These are phyloP conservation scores for Penicillium verhagenii DNA, from an alignment of 495 filamentous ascomycete genomes.

Conservation along the genomic window DNA sequence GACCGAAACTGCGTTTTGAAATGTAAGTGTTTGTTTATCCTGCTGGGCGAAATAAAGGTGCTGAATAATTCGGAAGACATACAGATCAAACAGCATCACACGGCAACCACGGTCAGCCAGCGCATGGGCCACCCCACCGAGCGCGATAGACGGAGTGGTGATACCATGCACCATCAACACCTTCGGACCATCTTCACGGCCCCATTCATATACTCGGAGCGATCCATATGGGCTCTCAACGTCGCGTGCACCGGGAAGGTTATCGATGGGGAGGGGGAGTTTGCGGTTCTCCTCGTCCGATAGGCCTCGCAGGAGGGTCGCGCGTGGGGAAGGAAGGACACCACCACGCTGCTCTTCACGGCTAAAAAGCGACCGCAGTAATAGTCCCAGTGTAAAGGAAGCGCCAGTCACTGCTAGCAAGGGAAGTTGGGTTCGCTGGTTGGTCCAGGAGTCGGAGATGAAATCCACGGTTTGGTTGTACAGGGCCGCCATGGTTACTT, in stretches of 20 bases:
- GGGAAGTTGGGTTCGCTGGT: constrained; percentile 39
- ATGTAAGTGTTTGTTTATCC: background rate
- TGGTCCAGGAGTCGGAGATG: constrained; percentile 38
- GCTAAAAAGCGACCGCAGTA: constrained; percentile 37
- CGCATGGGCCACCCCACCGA: constrained; percentile 64
- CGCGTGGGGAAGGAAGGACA: constrained; percentile 47
- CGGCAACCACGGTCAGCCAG: constrained; percentile 74
- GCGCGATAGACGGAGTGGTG: constrained; percentile 73
- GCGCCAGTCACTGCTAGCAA: constrained; percentile 42
- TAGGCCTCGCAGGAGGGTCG: constrained; percentile 45
- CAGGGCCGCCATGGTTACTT: constrained; percentile 35
- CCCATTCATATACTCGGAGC: constrained; percentile 86
- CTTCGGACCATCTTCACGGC: constrained; percentile 74
- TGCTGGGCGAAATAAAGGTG: background rate
- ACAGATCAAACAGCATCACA: constrained; percentile 75
- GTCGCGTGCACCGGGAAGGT: constrained; percentile 71
- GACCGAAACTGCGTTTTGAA: constrained; percentile 61
- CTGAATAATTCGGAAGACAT: constrained; percentile 10
- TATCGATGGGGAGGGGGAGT: constrained; percentile 71
- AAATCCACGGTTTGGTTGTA: constrained; percentile 41
- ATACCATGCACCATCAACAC: constrained; percentile 86
- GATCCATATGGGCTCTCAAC: constrained; percentile 76
- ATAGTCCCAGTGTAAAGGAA: constrained; percentile 42
- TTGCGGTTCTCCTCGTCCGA: constrained; percentile 43
- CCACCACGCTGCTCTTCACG: constrained; percentile 7